Evolutionary conservation across 805 yeast species (phyloP), one percentile per base, ranked within the genome.

Genomic region (Saturnispora serradocipensis): DNA sequence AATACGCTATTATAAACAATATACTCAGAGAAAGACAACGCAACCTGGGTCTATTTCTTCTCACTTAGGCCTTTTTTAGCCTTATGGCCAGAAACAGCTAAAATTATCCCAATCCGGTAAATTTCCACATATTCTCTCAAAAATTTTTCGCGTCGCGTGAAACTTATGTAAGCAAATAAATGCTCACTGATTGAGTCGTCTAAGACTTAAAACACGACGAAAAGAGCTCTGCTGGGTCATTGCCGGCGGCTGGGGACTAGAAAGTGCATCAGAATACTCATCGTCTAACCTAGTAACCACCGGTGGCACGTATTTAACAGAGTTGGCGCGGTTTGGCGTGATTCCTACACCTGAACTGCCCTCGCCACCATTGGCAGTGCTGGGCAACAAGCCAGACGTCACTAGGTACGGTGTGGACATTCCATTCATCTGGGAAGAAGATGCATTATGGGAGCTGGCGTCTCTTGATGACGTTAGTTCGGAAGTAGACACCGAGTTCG

Each of bases 331-430:
- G 8, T 52, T 49, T 32, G 49, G 30, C 13, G 42, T 38, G 6
- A 20, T 38, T 18, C 42, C 42, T 5, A 10, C 15, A n/a, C 42
- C 42, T 38, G 42, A 16, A 18, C 13, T 20, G 34, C 39, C 47
- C 13, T 6, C 44, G 28, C 43, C 51, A 49, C 8, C 48, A 46
- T 9, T 24, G 3, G 32, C 32, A n/a, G 24, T 8, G 55, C 72
- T 74, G 1, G 86, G 84, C 47, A 76, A 61, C 30, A 78, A 60
- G 1, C 86, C 87, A 0, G 86, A 77, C 0, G 87, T 85, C 53
- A 82, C 65, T 45, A 82, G 69, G 57, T 81, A 84, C 2, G 89
- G 88, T 6, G 88, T 82, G 0, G 83, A 75, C 62, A 84, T 77
- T 0, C 88, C 88, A 36, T 58, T 60, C 11, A 61, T 57, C 2